Evolutionary conservation across 768 basidiomycete species (phyloP).

Genomic region (Lactarius sanguifluus): DNA sequence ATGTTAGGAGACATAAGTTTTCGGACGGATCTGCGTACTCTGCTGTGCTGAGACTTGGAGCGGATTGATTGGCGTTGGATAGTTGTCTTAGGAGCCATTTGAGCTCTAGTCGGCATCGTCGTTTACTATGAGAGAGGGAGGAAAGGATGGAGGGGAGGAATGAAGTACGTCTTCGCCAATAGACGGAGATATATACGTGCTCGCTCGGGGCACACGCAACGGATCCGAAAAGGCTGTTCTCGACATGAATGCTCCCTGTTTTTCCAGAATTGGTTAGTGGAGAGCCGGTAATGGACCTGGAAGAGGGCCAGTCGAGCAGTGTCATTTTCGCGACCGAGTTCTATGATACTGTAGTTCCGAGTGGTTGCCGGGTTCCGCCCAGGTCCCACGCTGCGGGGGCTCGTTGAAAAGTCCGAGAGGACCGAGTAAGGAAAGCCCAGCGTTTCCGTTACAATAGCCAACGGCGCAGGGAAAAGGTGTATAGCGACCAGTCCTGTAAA

Average conservation of each 20-base stretch:
- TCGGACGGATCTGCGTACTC: background rate
- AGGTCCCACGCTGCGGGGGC: background rate
- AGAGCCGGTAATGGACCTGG: background rate
- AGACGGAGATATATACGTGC: slow-evolving; percentile 12
- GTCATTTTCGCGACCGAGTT: slow-evolving; percentile 5
- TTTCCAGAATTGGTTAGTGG: slow-evolving; percentile 12
- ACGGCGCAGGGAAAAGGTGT: background rate
- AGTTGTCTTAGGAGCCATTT: background rate
- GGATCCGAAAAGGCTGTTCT: slow-evolving; percentile 19
- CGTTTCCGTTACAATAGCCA: background rate
- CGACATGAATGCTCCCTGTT: slow-evolving; percentile 1
- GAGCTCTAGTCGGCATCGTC: slow-evolving; percentile 1
- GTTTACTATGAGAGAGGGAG: background rate
- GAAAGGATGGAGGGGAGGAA: background rate
- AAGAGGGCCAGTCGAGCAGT: background rate
- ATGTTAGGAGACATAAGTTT: background rate
- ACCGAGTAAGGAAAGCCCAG: slow-evolving; percentile 17
- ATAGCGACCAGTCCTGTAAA: background rate
- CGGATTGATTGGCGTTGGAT: background rate
- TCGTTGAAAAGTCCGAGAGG: slow-evolving; percentile 3
- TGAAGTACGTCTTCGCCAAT: background rate
- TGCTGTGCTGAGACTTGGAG: background rate
- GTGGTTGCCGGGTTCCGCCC: background rate
- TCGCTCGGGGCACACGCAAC: slow-evolving; percentile 1
- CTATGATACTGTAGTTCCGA: background rate